Base-by-base conservation (phyloP, 2,329 filamentous ascomycete species). In the Penicillium sp. region DNA sequence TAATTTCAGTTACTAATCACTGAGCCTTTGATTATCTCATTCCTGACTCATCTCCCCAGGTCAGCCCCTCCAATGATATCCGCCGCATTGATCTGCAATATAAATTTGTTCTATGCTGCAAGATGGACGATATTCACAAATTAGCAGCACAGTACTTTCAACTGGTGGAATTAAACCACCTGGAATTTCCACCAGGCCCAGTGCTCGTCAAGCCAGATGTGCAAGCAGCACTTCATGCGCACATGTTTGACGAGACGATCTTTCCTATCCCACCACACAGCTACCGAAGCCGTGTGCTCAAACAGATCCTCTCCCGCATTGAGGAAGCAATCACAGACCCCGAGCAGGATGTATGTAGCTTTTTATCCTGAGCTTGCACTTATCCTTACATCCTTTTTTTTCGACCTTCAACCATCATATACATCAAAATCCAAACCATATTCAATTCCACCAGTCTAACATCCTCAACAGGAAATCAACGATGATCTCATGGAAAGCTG, bases 271-370 rank as follows among this genome's bases (percentile, higher is more conserved):
- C 89, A 16, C 88, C 89, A 7, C 76, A 79, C 18, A 77, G 86
- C 48, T 96, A 96, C 68, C 85, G 86, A 61, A 73, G 88, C 14
- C 82, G 85, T 55, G 82, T 90, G 1, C 73, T 97, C 48, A 96
- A 96, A 70, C 77, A 84, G 58, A 79, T 97, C 32, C 76, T 91
- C 11, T 74, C 79, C 7, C 83, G 79, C 53, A 86, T 96, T 48
- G 90, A 96, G 71, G 76, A 80, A 29, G 83, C 88, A 32, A 90
- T 96, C 45, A 80, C 84, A 53, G 86, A 96, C 71, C 92, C 91
- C 73, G 89, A 96, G 63, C 81, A 90, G 80, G 85, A 96, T 87
- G 92, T 96, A 88, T 68, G 71, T 46, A 38, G 21, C 14, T 2
- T 5, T 13, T 5, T 1, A 39, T 24, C 39, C 51, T 16, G 31